Evolutionary conservation across 768 basidiomycete genomes (phyloP).

Genomic region (Mycena galericulata): DNA sequence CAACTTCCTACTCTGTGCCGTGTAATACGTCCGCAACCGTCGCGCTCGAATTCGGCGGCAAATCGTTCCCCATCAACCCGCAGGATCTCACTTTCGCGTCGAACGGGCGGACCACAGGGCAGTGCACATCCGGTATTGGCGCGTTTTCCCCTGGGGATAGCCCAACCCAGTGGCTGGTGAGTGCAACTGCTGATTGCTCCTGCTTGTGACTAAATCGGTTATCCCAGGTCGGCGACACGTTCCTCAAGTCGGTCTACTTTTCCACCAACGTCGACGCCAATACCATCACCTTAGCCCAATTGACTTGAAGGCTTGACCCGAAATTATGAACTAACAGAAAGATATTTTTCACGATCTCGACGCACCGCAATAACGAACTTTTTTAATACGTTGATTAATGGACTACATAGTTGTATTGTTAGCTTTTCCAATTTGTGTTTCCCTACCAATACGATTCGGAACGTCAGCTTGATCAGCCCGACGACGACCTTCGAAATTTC

Average conservation of each 20-base stretch:
- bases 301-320: neutral
- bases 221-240: slow-evolving; percentile 52
- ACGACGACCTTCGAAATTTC: too few relatives aligned
- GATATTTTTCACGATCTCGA: slow-evolving; percentile 10
- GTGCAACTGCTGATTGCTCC: neutral
- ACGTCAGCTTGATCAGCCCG: too few relatives aligned
- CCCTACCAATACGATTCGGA: too few relatives aligned
- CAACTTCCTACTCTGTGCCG: slow-evolving; percentile 25
- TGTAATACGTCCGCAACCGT: slow-evolving; percentile 38
- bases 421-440: neutral
- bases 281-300: slow-evolving; percentile 48
- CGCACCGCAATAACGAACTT: slow-evolving; percentile 14
- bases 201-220: neutral
- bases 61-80: slow-evolving; percentile 25
- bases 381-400: neutral
- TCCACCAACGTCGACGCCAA: slow-evolving; percentile 51
- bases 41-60: slow-evolving; percentile 28
- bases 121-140: slow-evolving; percentile 30
- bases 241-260: slow-evolving; percentile 56
- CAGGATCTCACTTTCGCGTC: slow-evolving; percentile 29
- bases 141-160: neutral
- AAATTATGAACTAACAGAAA: neutral
- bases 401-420: slow-evolving; percentile 17
- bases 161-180: slow-evolving; percentile 15
- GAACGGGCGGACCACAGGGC: slow-evolving; percentile 17